Percentiles rank a stretch among this genome's conserved stretches.
phyloP scores from a whole-genome alignment of 768 basidiomycete genomes.

The Tylopilus subfusipes region DNA sequence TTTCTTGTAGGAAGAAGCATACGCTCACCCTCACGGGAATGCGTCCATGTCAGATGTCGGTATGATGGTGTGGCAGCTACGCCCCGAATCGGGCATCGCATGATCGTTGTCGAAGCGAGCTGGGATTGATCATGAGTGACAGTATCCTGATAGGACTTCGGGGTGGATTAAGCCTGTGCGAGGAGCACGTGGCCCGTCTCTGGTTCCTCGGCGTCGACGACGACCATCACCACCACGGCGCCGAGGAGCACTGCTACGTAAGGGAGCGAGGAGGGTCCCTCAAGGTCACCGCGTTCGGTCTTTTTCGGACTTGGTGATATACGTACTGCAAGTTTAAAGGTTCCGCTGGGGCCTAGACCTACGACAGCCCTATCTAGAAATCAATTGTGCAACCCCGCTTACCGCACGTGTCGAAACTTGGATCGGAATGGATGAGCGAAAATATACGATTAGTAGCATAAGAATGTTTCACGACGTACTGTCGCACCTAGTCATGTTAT shows the following conservation, averaged over 20 bases:
- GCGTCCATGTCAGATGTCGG: conserved; percentile 29
- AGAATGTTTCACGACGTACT: not conserved
- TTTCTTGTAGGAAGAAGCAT: not conserved
- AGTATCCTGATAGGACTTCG: conserved; percentile 38
- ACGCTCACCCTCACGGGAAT: not conserved
- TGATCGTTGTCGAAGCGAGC: not conserved
- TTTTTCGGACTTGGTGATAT: not conserved
- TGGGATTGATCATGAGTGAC: not conserved
- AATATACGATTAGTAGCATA: not conserved
- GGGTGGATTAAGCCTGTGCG: conserved; percentile 41
- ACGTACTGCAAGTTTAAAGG: not conserved
- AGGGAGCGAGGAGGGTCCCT: not conserved
- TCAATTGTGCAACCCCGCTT: not conserved
- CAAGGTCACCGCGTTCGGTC: not conserved
- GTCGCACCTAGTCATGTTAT: not conserved
- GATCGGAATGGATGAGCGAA: not conserved
- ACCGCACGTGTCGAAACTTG: not conserved
- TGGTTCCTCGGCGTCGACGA: not conserved
- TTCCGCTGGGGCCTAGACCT: not conserved
- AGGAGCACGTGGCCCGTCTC: conserved; percentile 35
- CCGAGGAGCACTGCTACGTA: conserved; percentile 16
- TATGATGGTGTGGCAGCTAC: conserved; percentile 43
- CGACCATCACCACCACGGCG: conserved; percentile 8
- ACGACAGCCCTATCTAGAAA: not conserved
- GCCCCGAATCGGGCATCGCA: not conserved